Percentiles rank a stretch among this genome's conserved stretches.
Conservation (phyloP, 768 basidiomycete genomes). For the Hysterangium stoloniferum region DNA sequence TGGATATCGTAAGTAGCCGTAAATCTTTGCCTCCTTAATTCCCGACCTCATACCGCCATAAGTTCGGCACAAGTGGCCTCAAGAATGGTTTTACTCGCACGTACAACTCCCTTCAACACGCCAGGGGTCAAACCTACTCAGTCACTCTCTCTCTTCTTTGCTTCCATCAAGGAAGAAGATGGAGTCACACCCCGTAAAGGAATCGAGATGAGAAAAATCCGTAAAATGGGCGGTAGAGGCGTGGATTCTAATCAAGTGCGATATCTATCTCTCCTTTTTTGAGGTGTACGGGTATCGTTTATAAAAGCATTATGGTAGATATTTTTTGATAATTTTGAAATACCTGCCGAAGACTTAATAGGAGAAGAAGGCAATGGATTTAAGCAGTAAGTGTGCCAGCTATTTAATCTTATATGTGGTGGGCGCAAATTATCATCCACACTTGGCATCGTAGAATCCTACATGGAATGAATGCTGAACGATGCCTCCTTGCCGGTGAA, state of each 20-base stretch:
- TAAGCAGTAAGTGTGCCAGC: slow-evolving; percentile 7
- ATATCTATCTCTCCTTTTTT: background rate
- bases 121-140: slow-evolving; percentile 7
- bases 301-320: slow-evolving; percentile 6
- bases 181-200: slow-evolving; percentile 4
- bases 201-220: slow-evolving; percentile 8
- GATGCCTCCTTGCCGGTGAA: slow-evolving; percentile 18
- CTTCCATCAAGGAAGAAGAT: slow-evolving; percentile 12
- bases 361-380: slow-evolving; percentile 19
- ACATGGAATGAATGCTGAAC: slow-evolving; percentile 21
- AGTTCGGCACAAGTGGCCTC: slow-evolving; percentile 15
- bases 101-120: slow-evolving; percentile 9
- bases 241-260: slow-evolving; percentile 18
- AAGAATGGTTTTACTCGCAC: slow-evolving; percentile 16
- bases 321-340: slow-evolving; percentile 15
- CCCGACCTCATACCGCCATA: background rate
- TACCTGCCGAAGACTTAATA: slow-evolving; percentile 13
- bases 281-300: background rate
- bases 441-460: slow-evolving; percentile 16
- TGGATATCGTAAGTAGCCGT: slow-evolving; percentile 9
- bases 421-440: background rate
- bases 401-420: background rate
- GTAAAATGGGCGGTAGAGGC: slow-evolving; percentile 17
- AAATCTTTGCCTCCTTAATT: background rate
- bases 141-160: slow-evolving; percentile 15